Base-by-base conservation (phyloP, 23 red algal species). In the Agarophyton chilense region DNA sequence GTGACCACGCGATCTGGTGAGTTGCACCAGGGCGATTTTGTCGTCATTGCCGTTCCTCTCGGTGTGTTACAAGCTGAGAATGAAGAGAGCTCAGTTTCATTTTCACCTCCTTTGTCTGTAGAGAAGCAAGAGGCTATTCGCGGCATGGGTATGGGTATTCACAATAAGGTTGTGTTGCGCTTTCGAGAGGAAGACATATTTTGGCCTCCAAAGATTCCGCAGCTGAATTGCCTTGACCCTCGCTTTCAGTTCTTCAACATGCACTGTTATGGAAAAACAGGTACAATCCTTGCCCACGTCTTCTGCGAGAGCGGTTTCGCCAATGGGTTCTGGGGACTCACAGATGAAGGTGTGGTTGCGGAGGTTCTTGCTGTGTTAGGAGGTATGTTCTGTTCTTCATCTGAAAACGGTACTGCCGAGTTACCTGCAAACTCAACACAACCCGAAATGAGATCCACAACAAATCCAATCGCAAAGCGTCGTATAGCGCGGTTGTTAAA, bases 181-280 rank as follows among this genome's bases (percentile, higher is more conserved):
- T 90, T 90, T 71, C 55, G 64, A 66, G 57, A 79, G 45, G 72
- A 79, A 40, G 86, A 90, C 55, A 55, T 90, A 16, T 90, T 90
- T 47, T 90, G 86, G 86, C 86, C 86, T 46, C 75, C 86, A 12
- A 80, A 66, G 34, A 43, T 81, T 0, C 86, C 86, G 8, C 86
- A 90, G 74, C 26, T 90, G 9, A 90, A 90, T 29, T 90, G 86
- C 39, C 34, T 90, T 25, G 86, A 90, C 54, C 72, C 76, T 64
- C 62, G 86, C 14, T 90, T 90, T 80, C 86, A 90, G 36, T 90
- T 90, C 62, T 79, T 90, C 55, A 90, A 90, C 55, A 49, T 90
- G 53, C 86, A 90, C 47, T 50, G 52, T 24, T 90, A 90, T 71
- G 86, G 86, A 47, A 90, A 90, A 49, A 68, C 74, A 25, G 86